phyloP scores from a whole-genome alignment of 257 asterid species.

The Solanum chiquidenum region DNA sequence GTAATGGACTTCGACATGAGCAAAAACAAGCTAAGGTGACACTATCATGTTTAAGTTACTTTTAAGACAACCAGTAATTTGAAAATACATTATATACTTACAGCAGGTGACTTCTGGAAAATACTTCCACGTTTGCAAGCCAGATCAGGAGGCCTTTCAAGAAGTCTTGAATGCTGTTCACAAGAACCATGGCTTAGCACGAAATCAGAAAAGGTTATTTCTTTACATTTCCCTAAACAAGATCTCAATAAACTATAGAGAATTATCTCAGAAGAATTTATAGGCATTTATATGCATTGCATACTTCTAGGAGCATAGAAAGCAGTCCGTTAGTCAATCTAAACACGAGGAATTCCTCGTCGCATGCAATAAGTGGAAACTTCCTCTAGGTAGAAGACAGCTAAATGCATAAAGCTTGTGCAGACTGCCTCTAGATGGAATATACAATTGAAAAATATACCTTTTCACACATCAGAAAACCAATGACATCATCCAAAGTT shows the following conservation, averaged over 20 bases:
- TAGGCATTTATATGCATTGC: neutral
- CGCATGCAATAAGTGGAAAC: neutral
- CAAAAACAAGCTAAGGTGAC: neutral
- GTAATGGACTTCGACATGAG: neutral
- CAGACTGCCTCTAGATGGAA: neutral
- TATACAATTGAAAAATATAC: constrained; percentile 15
- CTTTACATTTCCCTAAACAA: neutral
- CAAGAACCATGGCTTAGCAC: neutral
- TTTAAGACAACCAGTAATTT: neutral
- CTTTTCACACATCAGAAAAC: constrained; percentile 68
- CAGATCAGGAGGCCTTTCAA: constrained; percentile 91
- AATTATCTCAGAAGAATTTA: neutral
- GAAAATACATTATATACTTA: constrained; percentile 28
- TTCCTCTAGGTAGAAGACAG: neutral
- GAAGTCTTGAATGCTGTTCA: constrained; percentile 69
- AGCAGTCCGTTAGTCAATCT: neutral
- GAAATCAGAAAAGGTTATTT: neutral
- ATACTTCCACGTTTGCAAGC: constrained; percentile 69
- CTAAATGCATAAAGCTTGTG: neutral
- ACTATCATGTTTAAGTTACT: neutral
- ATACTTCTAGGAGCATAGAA: neutral
- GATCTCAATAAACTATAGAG: neutral
- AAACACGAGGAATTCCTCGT: neutral
- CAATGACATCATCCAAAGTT: constrained; percentile 39
- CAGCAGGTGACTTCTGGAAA: constrained; percentile 64